Percentiles rank a stretch among this genome's conserved stretches.
Evolutionary conservation across 352 stramenopile species (phyloP).

Genomic region (Phytopythium helicoides): DNA sequence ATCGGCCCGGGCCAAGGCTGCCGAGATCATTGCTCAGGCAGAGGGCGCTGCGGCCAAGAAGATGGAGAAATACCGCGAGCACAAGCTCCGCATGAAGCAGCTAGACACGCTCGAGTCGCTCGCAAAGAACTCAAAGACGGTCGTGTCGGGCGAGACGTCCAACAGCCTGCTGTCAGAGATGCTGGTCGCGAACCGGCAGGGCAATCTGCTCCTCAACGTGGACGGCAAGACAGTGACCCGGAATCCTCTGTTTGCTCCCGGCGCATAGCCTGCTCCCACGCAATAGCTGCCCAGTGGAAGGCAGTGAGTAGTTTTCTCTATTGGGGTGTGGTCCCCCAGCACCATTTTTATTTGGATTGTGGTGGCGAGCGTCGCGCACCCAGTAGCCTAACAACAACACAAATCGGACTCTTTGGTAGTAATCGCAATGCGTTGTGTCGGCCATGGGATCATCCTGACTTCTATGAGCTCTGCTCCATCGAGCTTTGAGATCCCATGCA

Average conservation of each 20-base stretch:
- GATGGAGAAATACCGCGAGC: constrained; percentile 32
- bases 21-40: constrained; percentile 43
- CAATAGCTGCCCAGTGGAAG: constrained; percentile 1
- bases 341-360: no score
- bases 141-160: constrained; percentile 46
- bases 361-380: no score
- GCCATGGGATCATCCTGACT: no score
- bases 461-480: no score
- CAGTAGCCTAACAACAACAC: no score
- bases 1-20: constrained; percentile 26
- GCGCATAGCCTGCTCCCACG: not conserved
- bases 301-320: not conserved
- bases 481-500: no score
- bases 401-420: no score
- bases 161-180: constrained; percentile 55
- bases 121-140: constrained; percentile 36
- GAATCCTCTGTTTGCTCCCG: not conserved
- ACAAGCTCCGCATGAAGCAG: constrained; percentile 44
- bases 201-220: constrained; percentile 47
- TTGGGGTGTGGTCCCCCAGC: no score
- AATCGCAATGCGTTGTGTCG: no score
- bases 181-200: constrained; percentile 53
- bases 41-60: constrained; percentile 37
- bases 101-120: constrained; percentile 40
- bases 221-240: constrained; percentile 6